phyloP scores from a whole-genome alignment of 225 moss, liverwort and hornwort species.

The Bryum argenteum region DNA sequence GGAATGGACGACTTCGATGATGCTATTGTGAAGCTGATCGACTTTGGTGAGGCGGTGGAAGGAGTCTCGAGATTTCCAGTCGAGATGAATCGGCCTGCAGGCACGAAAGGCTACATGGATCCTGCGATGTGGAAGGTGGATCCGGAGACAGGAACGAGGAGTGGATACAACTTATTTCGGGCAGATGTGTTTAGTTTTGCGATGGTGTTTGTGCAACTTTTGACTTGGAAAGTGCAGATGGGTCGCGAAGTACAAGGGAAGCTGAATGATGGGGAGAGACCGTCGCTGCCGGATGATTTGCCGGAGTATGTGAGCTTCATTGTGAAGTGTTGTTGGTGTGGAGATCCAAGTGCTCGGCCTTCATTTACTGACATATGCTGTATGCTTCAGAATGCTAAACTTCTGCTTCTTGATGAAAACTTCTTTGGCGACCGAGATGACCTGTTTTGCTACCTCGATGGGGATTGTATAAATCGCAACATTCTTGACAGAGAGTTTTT shows the following conservation, averaged over 20 bases:
- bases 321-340: slow-evolving; percentile 34
- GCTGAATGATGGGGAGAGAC: slow-evolving; percentile 16
- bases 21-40: slow-evolving; percentile 34
- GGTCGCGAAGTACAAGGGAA: neutral
- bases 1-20: neutral
- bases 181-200: slow-evolving; percentile 45
- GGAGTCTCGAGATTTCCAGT: neutral
- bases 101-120: slow-evolving; percentile 33
- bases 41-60: slow-evolving; percentile 38
- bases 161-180: slow-evolving; percentile 21
- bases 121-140: slow-evolving; percentile 27
- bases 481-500: no score
- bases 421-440: neutral
- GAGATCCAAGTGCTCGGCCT: slow-evolving; percentile 30
- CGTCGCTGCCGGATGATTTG: slow-evolving; percentile 5
- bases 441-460: slow-evolving; percentile 9
- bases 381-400: slow-evolving; percentile 30
- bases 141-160: no score
- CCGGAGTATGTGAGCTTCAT: slow-evolving; percentile 21
- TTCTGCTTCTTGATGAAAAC: slow-evolving; percentile 12
- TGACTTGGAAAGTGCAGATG: slow-evolving; percentile 18
- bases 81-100: neutral
- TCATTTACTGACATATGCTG: slow-evolving; percentile 34
- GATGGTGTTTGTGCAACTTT: slow-evolving; percentile 25
- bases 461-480: no score